A percentile compares a stretch with the other conserved stretches of the same genome.
These are phyloP conservation scores for Kurtzmaniella quercitrusa DNA, from an alignment of 1,139 yeast genomes.

Conservation along the genomic window DNA sequence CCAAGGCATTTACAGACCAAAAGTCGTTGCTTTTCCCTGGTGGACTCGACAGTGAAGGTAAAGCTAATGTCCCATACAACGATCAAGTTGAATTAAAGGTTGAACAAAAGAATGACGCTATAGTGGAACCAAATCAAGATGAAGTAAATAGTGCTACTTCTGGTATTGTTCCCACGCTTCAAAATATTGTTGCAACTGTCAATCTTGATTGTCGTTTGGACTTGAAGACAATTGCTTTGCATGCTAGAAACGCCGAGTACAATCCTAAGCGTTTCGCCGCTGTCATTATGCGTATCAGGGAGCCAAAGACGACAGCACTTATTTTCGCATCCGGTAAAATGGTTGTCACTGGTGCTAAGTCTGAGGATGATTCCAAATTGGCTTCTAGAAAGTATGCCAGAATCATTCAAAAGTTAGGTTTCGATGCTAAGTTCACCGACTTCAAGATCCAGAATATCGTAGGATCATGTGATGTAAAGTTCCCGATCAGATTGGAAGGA, in stretches of 20 bases:
- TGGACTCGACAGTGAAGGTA: conserved; percentile 31
- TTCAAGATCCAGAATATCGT: conserved; percentile 97
- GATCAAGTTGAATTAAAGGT: conserved; percentile 22
- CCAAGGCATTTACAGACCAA: conserved; percentile 69
- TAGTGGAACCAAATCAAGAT: conserved; percentile 40
- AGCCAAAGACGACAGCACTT: conserved; percentile 96
- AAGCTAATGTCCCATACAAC: conserved; percentile 11
- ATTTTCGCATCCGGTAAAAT: conserved; percentile 98
- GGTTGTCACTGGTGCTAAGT: conserved; percentile 99
- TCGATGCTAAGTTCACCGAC: conserved; percentile 93
- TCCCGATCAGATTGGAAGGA: conserved; percentile 96
- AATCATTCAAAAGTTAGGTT: conserved; percentile 95
- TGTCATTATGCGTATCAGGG: conserved; percentile 98
- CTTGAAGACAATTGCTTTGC: conserved; percentile 93
- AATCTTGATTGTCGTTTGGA: conserved; percentile 94
- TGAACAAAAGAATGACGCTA: conserved; percentile 23
- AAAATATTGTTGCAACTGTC: conserved; percentile 97
- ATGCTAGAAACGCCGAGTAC: conserved; percentile 98
- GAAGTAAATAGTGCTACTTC: conserved; percentile 73
- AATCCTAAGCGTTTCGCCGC: conserved; percentile 99
- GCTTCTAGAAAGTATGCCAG: conserved; percentile 98
- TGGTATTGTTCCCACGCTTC: conserved; percentile 94
- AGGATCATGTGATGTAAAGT: conserved; percentile 97
- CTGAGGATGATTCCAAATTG: conserved; percentile 94
- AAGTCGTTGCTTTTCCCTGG: conserved; percentile 62